Evolutionary conservation across 2,329 filamentous ascomycete species (phyloP).

Genomic region (Hansfordia pulvinata): DNA sequence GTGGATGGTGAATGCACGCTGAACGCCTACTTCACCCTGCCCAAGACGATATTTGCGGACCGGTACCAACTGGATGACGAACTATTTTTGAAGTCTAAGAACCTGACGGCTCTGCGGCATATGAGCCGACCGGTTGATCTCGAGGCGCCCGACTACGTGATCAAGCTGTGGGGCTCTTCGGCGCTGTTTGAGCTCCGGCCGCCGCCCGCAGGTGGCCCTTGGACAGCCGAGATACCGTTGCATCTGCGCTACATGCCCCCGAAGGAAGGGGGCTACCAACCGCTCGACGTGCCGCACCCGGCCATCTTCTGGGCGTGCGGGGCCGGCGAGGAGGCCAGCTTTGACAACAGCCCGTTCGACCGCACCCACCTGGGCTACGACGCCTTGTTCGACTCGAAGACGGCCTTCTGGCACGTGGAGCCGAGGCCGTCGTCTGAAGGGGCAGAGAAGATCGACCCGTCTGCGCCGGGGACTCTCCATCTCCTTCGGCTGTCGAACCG

Average conservation of each 20-base stretch:
- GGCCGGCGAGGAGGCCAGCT: conserved; percentile 50
- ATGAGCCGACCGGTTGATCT: conserved; percentile 71
- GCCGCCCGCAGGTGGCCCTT: conserved; percentile 31
- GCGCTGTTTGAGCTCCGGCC: conserved; percentile 61
- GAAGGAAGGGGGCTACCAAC: conserved; percentile 34
- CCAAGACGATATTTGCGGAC: conserved; percentile 71
- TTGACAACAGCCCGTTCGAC: conserved; percentile 74
- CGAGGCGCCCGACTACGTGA: conserved; percentile 76
- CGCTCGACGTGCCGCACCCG: conserved; percentile 61
- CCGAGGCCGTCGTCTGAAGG: conserved; percentile 30
- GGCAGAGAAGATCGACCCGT: conserved; percentile 12
- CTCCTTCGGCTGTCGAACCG: conserved; percentile 40
- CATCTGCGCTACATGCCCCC: conserved; percentile 75
- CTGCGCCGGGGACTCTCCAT: too few species aligned
- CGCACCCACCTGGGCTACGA: conserved; percentile 77
- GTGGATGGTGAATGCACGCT: conserved; percentile 51
- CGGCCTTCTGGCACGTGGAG: conserved; percentile 69
- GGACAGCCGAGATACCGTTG: conserved; percentile 62
- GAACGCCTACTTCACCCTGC: conserved; percentile 72
- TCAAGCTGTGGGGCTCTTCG: conserved; percentile 64
- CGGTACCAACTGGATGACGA: conserved; percentile 69
- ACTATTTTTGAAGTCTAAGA: conserved; percentile 70
- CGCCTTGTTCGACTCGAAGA: conserved; percentile 58
- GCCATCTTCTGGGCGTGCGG: conserved; percentile 84
- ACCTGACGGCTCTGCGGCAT: conserved; percentile 54